These are phyloP conservation scores for Yamadazyma epiphylla DNA, from an alignment of 1,139 yeast species.

Conservation along the genomic window DNA sequence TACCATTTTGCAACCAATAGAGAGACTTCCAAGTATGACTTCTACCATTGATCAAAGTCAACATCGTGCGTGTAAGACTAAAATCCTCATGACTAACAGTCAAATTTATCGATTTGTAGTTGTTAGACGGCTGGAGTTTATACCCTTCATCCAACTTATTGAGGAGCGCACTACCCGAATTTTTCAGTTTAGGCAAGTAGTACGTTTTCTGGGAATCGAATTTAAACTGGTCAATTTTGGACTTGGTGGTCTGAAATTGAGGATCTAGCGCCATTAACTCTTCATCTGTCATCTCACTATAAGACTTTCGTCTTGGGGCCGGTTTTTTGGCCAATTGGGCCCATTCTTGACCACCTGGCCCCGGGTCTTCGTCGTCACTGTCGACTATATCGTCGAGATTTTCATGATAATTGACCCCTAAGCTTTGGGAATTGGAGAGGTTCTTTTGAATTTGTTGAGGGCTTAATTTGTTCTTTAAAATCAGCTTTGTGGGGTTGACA, in stretches of 20 bases:
- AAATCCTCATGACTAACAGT: slow-evolving; percentile 35
- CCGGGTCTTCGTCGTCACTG: slow-evolving; percentile 13
- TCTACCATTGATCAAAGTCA: slow-evolving; percentile 38
- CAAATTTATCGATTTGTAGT: slow-evolving; percentile 37
- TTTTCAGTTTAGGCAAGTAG: slow-evolving; percentile 24
- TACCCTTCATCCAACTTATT: slow-evolving; percentile 2
- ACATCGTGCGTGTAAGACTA: slow-evolving; percentile 26
- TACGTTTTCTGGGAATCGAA: slow-evolving; percentile 39
- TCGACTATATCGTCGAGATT: slow-evolving; percentile 20
- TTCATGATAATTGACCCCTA: slow-evolving; percentile 20
- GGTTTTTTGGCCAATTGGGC: slow-evolving; percentile 2
- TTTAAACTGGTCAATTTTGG: slow-evolving; percentile 35
- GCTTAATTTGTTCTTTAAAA: slow-evolving; percentile 36
- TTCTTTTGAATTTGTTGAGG: slow-evolving; percentile 27
- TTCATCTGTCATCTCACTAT: slow-evolving; percentile 61
- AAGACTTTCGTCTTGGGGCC: slow-evolving; percentile 43
- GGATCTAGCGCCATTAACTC: slow-evolving; percentile 61
- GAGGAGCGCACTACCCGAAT: slow-evolving; percentile 7
- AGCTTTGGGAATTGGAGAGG: slow-evolving; percentile 11
- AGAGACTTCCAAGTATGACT: slow-evolving; percentile 44
- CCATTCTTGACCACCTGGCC: slow-evolving; percentile 1
- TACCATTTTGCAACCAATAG: slow-evolving; percentile 26
- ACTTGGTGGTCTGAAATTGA: slow-evolving; percentile 40
- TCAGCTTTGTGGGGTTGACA: slow-evolving; percentile 33
- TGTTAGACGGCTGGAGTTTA: slow-evolving; percentile 18